phyloP scores from a whole-genome alignment of 148 eudicot species.

The Rhododendron ferrugineum region DNA sequence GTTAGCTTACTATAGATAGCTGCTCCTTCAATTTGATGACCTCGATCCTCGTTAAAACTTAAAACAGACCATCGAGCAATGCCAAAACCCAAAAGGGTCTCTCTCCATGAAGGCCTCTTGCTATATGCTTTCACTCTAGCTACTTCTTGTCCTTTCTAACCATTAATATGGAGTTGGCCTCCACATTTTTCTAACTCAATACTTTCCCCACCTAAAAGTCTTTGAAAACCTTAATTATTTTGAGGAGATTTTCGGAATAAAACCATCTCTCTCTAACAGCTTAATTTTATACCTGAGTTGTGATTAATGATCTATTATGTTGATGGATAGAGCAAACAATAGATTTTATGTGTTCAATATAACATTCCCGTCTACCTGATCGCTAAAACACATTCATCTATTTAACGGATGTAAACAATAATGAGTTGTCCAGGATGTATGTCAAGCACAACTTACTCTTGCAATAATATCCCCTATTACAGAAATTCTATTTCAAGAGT shows the following conservation, averaged over 20 bases:
- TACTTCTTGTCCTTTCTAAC: neutral
- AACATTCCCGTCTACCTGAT: neutral
- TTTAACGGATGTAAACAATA: neutral
- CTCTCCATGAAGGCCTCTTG: too few relatives aligned
- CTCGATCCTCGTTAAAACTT: too few relatives aligned
- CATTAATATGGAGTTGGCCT: neutral
- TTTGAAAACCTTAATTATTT: neutral
- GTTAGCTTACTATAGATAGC: too few relatives aligned
- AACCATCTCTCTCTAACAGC: neutral
- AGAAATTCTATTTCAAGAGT: neutral
- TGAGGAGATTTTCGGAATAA: neutral
- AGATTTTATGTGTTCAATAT: neutral
- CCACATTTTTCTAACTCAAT: neutral
- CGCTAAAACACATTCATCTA: neutral
- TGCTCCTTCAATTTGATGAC: too few relatives aligned
- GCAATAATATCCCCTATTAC: neutral
- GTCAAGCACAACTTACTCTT: neutral
- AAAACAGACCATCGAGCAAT: too few relatives aligned
- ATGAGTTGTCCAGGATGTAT: too few relatives aligned
- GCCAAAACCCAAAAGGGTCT: too few relatives aligned
- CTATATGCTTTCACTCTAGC: neutral
- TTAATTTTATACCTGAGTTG: neutral
- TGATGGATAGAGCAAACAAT: neutral
- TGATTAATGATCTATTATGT: neutral
- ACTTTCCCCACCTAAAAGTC: neutral